Base-by-base conservation (phyloP, 2,329 filamentous ascomycete species). In the Aspergillus arachidicola region DNA sequence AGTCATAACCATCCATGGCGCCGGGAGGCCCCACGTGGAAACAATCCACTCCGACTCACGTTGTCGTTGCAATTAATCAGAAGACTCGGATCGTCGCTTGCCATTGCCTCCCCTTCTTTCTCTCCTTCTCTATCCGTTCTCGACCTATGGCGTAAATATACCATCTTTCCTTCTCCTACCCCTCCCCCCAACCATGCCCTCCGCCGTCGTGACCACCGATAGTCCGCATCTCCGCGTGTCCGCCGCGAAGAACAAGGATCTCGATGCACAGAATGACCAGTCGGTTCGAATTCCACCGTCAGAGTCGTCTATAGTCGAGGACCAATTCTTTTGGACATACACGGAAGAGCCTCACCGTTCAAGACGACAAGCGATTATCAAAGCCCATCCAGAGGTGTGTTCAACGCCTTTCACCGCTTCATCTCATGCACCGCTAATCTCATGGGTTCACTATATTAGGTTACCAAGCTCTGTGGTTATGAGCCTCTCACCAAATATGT, bases 281-380 rank as follows among this genome's bases (percentile, higher is more conserved):
- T 67, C 72, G 16, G 51, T 66, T 53, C 70, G 71, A 70, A 70
- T 71, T 56, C 62, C 73, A 54, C 74, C 76, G 57, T 74, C 76
- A 38, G 69, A 74, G 51, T 59, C 67, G 36, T 74, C 75, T 43
- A 68, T 73, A 5, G 73, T 76, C 9, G 80, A 81, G 19, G 81
- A 89, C 66, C 85, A 89, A 77, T 98, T 98, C 85, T 97, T 96
- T 82, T 98, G 96, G 95, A 97, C 95, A 46, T 98, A 99, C 77
- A 97, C 95, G 11, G 95, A 99, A 79, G 95, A 99, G 81, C 95
- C 95, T 66, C 95, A 99, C 80, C 88, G 93, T 70, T 95, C 94
- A 36, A 86, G 95, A 71, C 87, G 95, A 62, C 87, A 94, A 71
- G 93, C 93, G 66, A 99, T 99, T 73, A 98, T 99, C 81, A 98